Conservation (phyloP, 2,329 filamentous ascomycete species). For the Colletotrichum cuscutae region DNA sequence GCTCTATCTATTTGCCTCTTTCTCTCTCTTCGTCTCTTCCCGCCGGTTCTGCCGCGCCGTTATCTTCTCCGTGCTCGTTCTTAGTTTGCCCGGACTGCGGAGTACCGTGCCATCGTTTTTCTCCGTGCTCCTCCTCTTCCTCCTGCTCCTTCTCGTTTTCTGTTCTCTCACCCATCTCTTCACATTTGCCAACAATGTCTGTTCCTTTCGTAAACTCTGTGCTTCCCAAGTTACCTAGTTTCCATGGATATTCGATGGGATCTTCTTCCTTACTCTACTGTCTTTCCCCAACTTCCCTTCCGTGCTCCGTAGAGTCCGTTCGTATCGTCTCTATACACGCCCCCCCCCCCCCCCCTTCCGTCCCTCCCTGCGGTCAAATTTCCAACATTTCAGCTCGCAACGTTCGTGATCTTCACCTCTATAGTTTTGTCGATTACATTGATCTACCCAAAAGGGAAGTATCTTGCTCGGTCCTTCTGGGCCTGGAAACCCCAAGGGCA, state of each 20-base stretch:
- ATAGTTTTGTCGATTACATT: not conserved
- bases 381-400: not conserved
- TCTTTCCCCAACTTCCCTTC: not conserved
- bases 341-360: not conserved
- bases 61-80: too few relatives aligned
- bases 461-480: conserved; percentile 4
- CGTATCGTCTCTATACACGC: not conserved
- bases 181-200: not conserved
- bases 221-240: not conserved
- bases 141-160: not conserved
- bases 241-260: too few relatives aligned
- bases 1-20: too few relatives aligned
- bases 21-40: too few relatives aligned
- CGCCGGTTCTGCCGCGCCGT: too few relatives aligned
- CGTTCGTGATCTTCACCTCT: not conserved
- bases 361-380: not conserved
- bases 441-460: too few relatives aligned
- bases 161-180: not conserved
- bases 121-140: not conserved
- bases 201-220: not conserved
- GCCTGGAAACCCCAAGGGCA: not conserved
- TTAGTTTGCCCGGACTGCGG: too few relatives aligned
- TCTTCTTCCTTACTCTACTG: too few relatives aligned
- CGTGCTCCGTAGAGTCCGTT: conserved; percentile 13
- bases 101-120: too few relatives aligned